Percentiles rank a stretch among this genome's conserved stretches.
These are phyloP conservation scores for Rhytidhysteron rufulum DNA, from an alignment of 2,329 filamentous ascomycete genomes.

Conservation along the genomic window DNA sequence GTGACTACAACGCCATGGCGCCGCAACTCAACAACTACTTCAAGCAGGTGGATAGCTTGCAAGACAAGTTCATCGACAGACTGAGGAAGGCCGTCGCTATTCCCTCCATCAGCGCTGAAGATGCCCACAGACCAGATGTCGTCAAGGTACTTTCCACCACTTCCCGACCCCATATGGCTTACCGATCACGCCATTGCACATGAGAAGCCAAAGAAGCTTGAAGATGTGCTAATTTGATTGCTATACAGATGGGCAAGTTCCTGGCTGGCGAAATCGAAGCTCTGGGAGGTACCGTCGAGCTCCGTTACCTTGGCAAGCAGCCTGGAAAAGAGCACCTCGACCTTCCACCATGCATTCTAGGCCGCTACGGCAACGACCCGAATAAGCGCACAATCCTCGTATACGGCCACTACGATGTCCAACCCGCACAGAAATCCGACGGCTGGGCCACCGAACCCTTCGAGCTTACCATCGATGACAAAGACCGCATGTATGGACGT, in stretches of 20 bases:
- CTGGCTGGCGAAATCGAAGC: constrained; percentile 77
- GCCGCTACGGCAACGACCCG: constrained; percentile 85
- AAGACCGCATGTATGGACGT: constrained; percentile 93
- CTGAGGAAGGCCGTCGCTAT: constrained; percentile 92
- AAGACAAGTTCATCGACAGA: constrained; percentile 81
- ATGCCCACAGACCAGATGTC: constrained; percentile 83
- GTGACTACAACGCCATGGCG: constrained; percentile 63
- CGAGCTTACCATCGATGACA: constrained; percentile 77
- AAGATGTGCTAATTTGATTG: constrained; percentile 1
- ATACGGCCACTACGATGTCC: constrained; percentile 98
- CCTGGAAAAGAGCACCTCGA: constrained; percentile 86
- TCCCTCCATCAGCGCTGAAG: constrained; percentile 90
- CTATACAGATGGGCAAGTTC: constrained; percentile 76
- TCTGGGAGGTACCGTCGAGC: constrained; percentile 83
- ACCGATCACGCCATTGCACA: constrained; percentile 1
- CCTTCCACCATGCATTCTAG: constrained; percentile 87
- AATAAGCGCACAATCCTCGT: constrained; percentile 93
- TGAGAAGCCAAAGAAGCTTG: not conserved
- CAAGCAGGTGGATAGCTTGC: constrained; percentile 79
- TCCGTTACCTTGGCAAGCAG: constrained; percentile 85
- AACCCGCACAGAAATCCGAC: constrained; percentile 88
- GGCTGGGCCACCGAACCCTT: constrained; percentile 97
- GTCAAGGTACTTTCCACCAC: constrained; percentile 56
- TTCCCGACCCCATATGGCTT: not conserved
- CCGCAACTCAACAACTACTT: constrained; percentile 90